Conservation (phyloP, 2,329 filamentous ascomycete species). For the Scorias spongiosa region DNA sequence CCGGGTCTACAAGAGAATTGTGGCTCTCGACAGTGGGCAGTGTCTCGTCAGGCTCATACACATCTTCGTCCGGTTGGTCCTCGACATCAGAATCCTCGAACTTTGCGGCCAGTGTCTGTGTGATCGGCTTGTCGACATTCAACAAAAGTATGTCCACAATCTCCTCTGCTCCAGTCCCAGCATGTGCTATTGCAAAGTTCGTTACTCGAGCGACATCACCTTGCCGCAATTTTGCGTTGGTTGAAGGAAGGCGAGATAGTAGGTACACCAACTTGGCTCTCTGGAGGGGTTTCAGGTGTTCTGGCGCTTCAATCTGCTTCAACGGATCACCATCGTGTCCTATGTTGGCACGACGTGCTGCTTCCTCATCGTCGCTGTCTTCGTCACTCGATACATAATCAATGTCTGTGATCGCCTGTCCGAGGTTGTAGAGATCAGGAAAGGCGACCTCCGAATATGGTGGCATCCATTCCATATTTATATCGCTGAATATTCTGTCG, state of each 20-base stretch:
- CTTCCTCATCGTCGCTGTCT: conserved; percentile 49
- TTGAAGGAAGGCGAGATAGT: conserved; percentile 66
- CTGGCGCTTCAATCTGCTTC: conserved; percentile 25
- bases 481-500: conserved; percentile 49
- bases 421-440: conserved; percentile 41
- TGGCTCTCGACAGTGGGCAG: conserved; percentile 8
- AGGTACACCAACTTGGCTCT: conserved; percentile 75
- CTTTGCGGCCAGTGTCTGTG: conserved; percentile 52
- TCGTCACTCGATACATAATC: conserved; percentile 82
- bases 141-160: conserved; percentile 76
- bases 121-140: conserved; percentile 66
- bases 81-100: conserved; percentile 34
- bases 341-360: conserved; percentile 27
- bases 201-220: conserved; percentile 79
- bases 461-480: conserved; percentile 59
- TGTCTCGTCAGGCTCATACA: conserved; percentile 21
- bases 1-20: conserved; percentile 18
- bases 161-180: conserved; percentile 72
- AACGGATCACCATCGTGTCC: conserved; percentile 22
- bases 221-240: conserved; percentile 57
- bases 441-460: conserved; percentile 61
- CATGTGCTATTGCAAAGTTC: conserved; percentile 77
- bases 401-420: conserved; percentile 67
- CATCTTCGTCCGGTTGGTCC: conserved; percentile 23
- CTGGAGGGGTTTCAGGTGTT: conserved; percentile 63